Conservation (phyloP, 169 alveolate genomes). For the Plasmodium berghei region DNA sequence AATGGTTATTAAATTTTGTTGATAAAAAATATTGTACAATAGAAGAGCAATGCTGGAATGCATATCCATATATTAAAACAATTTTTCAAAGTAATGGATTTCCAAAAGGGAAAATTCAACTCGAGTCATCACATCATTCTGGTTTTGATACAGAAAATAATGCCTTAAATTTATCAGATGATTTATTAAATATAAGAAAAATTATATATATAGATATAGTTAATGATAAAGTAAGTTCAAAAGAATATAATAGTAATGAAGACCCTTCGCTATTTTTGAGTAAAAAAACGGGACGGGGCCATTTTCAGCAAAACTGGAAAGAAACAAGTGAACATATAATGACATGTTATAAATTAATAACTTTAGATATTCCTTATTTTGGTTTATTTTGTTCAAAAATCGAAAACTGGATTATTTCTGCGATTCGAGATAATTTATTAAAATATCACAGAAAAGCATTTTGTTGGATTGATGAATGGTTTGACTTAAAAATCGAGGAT, state of each 20-base stretch:
- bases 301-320: slow-evolving; percentile 67
- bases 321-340: slow-evolving; percentile 55
- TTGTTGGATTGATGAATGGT: slow-evolving; percentile 84
- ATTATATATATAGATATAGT: slow-evolving; percentile 76
- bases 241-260: slow-evolving; percentile 44
- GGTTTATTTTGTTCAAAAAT: slow-evolving; percentile 85
- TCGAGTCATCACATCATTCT: slow-evolving; percentile 13
- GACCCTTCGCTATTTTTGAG: slow-evolving; percentile 73
- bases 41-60: slow-evolving; percentile 78
- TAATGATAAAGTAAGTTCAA: slow-evolving; percentile 62
- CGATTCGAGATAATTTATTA: slow-evolving; percentile 80
- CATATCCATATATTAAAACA: slow-evolving; percentile 35
- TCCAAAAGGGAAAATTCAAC: slow-evolving; percentile 76
- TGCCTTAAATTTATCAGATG: slow-evolving; percentile 72
- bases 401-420: slow-evolving; percentile 81
- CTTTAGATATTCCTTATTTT: slow-evolving; percentile 85
- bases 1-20: slow-evolving; percentile 79
- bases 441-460: slow-evolving; percentile 81
- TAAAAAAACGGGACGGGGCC: slow-evolving; percentile 75
- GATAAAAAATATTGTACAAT: slow-evolving; percentile 76
- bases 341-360: slow-evolving; percentile 83
- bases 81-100: slow-evolving; percentile 70
- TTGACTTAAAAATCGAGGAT: slow-evolving; percentile 78
- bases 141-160: slow-evolving; percentile 54
- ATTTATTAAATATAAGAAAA: slow-evolving; percentile 46